Base-by-base conservation (phyloP, 2,329 filamentous ascomycete species). In the Trichoderma arundinaceum region DNA sequence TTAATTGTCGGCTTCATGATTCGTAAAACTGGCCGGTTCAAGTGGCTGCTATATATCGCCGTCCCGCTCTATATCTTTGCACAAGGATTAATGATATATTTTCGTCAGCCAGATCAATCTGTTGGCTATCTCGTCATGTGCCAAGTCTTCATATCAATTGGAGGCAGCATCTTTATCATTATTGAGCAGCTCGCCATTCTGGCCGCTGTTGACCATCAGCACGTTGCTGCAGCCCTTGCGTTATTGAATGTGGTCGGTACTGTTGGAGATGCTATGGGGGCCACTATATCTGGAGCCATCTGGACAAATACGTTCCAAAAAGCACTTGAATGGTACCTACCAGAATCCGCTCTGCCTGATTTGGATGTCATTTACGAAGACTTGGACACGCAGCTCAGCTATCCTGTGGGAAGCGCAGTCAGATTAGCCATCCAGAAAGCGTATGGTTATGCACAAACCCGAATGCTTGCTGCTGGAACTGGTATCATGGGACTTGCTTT, bases 121-220 rank as follows among this genome's bases (percentile, higher is more conserved):
- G 76, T 82, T 19, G 74, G 80, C 12, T 82, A 83, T 71, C 79
- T 86, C 38, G 74, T 86, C 67, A 82, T 82, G 71, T 83, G 82
- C 19, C 83, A 87, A 73, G 77, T 86, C 51, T 80, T 86, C 56
- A 80, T 86, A 67, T 83, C 84, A 7, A 77, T 83, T 13, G 83
- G 77, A 12, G 84, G 80, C 33, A 83, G 81, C 66, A 83, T 86
- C 74, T 84, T 85, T 70, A 84, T 84, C 12, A 69, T 85, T 17
- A 79, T 81, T 64, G 77, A 84, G 68, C 82, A 89, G 67, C 83
- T 89, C 69, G 84, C 85, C 5, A 82, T 88, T 46, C 84, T 88
- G 74, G 79, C 83, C 0, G 80, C 83, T 2, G 82, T 83, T 15
- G 81, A 81, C 65, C 85, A 86, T 58, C 79, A 84, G 59, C 80